These are phyloP conservation scores for Spergularia marina DNA, from an alignment of 148 eudicot genomes.

Conservation along the genomic window DNA sequence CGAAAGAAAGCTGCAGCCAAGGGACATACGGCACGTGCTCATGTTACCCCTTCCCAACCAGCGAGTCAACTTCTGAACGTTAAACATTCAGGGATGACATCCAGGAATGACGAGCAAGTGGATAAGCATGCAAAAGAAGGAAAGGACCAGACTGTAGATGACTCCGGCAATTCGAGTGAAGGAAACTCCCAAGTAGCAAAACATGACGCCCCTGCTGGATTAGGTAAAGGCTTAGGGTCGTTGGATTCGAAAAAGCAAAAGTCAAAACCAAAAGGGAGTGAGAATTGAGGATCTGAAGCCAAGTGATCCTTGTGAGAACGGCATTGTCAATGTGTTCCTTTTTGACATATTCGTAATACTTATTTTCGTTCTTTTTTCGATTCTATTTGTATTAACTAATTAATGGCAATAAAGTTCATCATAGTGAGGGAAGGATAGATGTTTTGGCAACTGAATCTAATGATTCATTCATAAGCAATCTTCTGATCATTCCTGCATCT, in stretches of 20 bases:
- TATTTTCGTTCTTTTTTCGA: no score
- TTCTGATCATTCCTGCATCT: no score
- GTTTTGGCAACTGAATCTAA: no score
- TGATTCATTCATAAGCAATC: no score
- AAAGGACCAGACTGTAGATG: constrained; percentile 25
- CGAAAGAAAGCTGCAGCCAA: constrained; percentile 80
- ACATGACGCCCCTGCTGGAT: constrained; percentile 55
- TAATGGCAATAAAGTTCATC: no score
- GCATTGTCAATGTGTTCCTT: no score
- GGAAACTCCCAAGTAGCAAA: constrained; percentile 21
- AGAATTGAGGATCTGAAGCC: constrained; percentile 21
- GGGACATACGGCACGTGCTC: constrained; percentile 51
- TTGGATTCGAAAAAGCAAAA: constrained; percentile 64
- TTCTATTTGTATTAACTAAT: no score
- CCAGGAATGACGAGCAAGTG: constrained; percentile 22
- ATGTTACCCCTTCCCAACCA: constrained; percentile 55
- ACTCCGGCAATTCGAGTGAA: constrained; percentile 15
- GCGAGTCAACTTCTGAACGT: constrained; percentile 49
- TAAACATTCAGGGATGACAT: constrained; percentile 42
- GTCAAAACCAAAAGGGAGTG: constrained; percentile 37
- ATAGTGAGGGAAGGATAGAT: no score
- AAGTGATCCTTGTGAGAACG: constrained; percentile 1
- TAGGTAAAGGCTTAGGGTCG: constrained; percentile 60
- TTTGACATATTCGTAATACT: no score
- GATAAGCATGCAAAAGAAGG: constrained; percentile 30